A percentile compares a stretch with the other conserved stretches of the same genome.
Conservation (phyloP, 331 rosid genomes). For the Pyrus hybrid region DNA sequence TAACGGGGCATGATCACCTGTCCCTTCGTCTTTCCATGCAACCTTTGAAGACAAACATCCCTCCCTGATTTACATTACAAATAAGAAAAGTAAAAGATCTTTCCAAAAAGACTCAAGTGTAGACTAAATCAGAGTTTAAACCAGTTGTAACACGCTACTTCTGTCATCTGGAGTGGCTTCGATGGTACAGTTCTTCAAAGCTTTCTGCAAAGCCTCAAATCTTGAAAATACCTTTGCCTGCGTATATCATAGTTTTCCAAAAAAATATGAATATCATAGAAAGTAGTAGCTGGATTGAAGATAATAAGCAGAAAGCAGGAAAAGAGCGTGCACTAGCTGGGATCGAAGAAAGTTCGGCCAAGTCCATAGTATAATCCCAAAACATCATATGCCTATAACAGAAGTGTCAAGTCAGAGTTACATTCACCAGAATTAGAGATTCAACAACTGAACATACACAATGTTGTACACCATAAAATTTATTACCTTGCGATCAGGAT, state of each 20-base stretch:
- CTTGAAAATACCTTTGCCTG: conserved; percentile 73
- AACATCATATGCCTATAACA: conserved; percentile 58
- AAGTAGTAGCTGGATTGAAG: not conserved
- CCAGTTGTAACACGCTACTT: conserved; percentile 82
- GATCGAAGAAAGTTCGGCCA: conserved; percentile 85
- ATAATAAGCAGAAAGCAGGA: conserved; percentile 7
- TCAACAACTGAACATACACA: not conserved
- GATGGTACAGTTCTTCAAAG: conserved; percentile 59
- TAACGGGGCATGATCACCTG: conserved; percentile 77
- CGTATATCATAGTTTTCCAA: conserved; percentile 2
- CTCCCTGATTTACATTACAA: conserved; percentile 44
- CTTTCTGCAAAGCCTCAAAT: conserved; percentile 53
- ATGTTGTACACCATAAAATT: not conserved
- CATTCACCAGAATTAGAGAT: conserved; percentile 1
- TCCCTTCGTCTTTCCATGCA: conserved; percentile 80
- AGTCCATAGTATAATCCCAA: conserved; percentile 62
- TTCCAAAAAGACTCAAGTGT: not conserved
- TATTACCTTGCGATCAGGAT: conserved; percentile 71
- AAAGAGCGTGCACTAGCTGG: conserved; percentile 56
- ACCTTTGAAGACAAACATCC: conserved; percentile 85
- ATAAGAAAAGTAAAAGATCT: not conserved
- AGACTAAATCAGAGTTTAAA: conserved; percentile 12
- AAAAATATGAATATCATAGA: not conserved
- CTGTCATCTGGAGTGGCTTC: conserved; percentile 72
- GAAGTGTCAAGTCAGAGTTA: conserved; percentile 7